These are phyloP conservation scores for Kwoniella dendrophila DNA, from an alignment of 768 basidiomycete species.

Conservation along the genomic window DNA sequence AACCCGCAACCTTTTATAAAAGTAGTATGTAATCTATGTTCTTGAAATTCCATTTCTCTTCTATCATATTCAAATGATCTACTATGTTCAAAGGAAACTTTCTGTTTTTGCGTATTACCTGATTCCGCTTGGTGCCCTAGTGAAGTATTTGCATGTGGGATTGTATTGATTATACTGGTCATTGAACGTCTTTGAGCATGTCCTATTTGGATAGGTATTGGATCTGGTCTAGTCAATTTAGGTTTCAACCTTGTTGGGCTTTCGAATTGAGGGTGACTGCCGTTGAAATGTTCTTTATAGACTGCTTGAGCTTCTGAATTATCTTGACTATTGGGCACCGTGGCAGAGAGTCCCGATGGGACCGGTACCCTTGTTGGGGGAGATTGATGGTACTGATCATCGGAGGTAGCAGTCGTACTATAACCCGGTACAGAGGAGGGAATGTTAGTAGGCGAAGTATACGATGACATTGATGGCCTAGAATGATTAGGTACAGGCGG, in stretches of 20 bases:
- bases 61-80: not conserved
- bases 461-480: not conserved
- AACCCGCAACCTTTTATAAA: slow-evolving; percentile 18
- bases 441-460: not conserved
- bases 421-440: not conserved
- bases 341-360: not conserved
- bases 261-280: not conserved
- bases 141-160: not conserved
- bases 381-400: not conserved
- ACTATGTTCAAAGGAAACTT: not conserved
- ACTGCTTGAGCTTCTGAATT: not conserved
- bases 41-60: not conserved
- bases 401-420: not conserved
- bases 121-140: not conserved
- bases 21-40: not conserved
- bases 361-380: not conserved
- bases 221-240: not conserved
- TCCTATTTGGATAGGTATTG: not conserved
- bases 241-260: not conserved
- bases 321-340: not conserved
- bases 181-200: slow-evolving; percentile 3
- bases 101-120: not conserved
- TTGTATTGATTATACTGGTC: not conserved
- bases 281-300: not conserved
- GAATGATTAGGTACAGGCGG: slow-evolving; percentile 9